phyloP scores from a whole-genome alignment of 192 early-diverging fungal species.

The Linnemannia schmuckeri region DNA sequence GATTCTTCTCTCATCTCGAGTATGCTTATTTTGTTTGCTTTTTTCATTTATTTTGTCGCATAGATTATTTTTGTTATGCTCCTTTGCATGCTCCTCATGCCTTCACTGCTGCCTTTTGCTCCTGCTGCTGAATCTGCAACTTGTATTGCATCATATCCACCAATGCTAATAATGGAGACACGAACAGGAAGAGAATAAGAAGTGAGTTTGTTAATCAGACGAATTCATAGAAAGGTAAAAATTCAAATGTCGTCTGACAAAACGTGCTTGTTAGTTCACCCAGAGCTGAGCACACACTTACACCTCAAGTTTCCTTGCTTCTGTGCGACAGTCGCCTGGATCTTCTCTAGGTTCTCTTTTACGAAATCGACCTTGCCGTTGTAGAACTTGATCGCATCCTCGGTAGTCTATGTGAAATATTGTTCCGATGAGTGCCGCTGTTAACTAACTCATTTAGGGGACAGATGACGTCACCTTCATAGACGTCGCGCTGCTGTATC shows the following conservation, averaged over 20 bases:
- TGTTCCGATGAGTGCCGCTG: not conserved
- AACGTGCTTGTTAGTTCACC: too few species aligned
- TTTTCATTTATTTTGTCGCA: not conserved
- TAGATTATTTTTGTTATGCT: too few species aligned
- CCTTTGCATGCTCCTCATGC: constrained; percentile 6
- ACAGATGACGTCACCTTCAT: not conserved
- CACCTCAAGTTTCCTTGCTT: constrained; percentile 81
- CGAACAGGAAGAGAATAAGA: not conserved
- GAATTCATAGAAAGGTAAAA: not conserved
- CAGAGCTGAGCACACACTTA: constrained; percentile 32
- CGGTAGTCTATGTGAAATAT: constrained; percentile 61
- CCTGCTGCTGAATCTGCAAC: constrained; percentile 59
- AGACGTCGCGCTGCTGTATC: not conserved
- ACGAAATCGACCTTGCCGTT: constrained; percentile 86
- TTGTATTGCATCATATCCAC: constrained; percentile 72
- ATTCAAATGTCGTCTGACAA: not conserved
- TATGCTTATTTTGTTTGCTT: not conserved
- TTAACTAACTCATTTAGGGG: not conserved
- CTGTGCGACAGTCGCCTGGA: constrained; percentile 85
- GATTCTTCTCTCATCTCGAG: not conserved
- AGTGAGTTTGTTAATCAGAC: not conserved
- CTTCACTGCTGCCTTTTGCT: constrained; percentile 51
- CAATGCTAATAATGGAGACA: constrained; percentile 44
- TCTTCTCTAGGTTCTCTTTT: constrained; percentile 81
- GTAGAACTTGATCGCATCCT: constrained; percentile 89